phyloP scores from a whole-genome alignment of 371 early-diverging fungal species.

The Encephalitozoon cuniculi region DNA sequence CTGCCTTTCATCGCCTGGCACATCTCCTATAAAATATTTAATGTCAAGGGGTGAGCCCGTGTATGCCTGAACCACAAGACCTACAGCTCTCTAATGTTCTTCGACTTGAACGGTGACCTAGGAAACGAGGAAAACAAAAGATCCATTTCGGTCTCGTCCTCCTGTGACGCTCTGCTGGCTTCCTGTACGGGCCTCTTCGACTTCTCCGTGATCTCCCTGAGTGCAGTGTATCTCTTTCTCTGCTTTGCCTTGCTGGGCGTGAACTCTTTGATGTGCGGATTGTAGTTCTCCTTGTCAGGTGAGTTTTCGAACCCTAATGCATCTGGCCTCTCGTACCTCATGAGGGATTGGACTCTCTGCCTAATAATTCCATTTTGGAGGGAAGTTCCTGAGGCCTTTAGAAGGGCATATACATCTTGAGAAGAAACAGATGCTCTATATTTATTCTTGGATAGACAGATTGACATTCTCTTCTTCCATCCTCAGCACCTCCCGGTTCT shows the following conservation, averaged over 20 bases:
- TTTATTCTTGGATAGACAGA: not conserved
- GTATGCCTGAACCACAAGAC: too few species aligned
- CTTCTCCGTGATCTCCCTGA: constrained; percentile 22
- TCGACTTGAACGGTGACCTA: constrained; percentile 1
- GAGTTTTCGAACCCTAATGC: not conserved
- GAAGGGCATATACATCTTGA: not conserved
- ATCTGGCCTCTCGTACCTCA: not conserved
- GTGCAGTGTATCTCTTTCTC: constrained; percentile 2
- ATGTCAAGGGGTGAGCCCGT: not conserved
- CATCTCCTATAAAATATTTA: not conserved
- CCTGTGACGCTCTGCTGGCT: not conserved
- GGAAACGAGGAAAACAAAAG: constrained; percentile 6
- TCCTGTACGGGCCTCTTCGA: not conserved
- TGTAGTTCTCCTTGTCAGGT: constrained; percentile 25
- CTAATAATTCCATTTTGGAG: constrained; percentile 8
- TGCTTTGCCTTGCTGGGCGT: constrained; percentile 5
- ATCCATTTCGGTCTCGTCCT: constrained; percentile 16
- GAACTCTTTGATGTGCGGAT: constrained; percentile 17
- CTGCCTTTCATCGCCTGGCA: not conserved
- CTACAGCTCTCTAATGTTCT: not conserved
- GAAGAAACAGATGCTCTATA: not conserved
- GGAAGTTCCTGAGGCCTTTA: not conserved
- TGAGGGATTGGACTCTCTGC: not conserved
- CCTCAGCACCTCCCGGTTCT: not conserved
- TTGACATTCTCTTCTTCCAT: not conserved